phyloP scores from a whole-genome alignment of 2,329 filamentous ascomycete species.

The Pseudocercospora eumusae region DNA sequence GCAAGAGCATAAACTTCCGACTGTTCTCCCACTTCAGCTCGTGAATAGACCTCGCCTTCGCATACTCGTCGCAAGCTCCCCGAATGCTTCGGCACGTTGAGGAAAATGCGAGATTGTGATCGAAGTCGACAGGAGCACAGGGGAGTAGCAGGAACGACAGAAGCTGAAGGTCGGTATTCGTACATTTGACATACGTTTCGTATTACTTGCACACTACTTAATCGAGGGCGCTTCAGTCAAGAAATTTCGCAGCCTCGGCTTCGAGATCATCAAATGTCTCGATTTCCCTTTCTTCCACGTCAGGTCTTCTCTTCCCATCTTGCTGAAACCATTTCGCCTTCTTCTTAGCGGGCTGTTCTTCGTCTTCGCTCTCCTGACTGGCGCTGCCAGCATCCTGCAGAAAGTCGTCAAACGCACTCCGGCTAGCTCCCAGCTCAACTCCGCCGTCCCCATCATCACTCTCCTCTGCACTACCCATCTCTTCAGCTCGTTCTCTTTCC shows the following conservation, averaged over 20 bases:
- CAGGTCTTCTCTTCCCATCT: conserved; percentile 57
- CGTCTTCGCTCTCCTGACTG: conserved; percentile 48
- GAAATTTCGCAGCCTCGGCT: conserved; percentile 70
- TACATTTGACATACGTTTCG: not conserved
- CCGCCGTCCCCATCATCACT: conserved; percentile 31
- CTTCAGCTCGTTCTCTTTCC: conserved; percentile 52
- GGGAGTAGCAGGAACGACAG: too few species aligned
- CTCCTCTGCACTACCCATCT: conserved; percentile 7
- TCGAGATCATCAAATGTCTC: conserved; percentile 80
- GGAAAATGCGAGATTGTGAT: too few species aligned
- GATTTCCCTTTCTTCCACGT: conserved; percentile 61
- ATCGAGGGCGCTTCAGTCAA: conserved; percentile 41
- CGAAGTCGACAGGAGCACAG: too few species aligned
- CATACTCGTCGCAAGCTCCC: too few species aligned
- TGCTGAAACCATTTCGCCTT: conserved; percentile 79
- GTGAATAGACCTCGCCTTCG: too few species aligned
- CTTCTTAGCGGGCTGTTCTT: conserved; percentile 58
- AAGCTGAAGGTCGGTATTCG: not conserved
- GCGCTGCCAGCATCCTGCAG: conserved; percentile 41
- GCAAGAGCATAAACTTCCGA: too few species aligned
- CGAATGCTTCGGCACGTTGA: too few species aligned
- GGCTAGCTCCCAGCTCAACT: conserved; percentile 30
- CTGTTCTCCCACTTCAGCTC: too few species aligned
- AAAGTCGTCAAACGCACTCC: conserved; percentile 49
- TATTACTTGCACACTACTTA: too few species aligned